These are phyloP conservation scores for Xylariaceae sp. DNA, from an alignment of 2,329 filamentous ascomycete species.

Conservation along the genomic window DNA sequence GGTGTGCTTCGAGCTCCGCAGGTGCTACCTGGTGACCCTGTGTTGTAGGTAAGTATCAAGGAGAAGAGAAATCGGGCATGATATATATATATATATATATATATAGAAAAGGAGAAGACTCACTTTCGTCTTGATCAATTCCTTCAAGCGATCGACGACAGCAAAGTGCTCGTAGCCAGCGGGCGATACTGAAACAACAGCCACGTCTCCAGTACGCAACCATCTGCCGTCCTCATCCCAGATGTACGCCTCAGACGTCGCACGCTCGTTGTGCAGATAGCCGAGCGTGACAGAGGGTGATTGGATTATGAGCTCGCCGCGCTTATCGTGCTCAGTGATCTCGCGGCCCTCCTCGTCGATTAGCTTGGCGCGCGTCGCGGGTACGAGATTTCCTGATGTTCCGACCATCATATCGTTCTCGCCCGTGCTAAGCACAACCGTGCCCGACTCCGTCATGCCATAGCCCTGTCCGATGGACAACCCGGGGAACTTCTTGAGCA, in stretches of 20 bases:
- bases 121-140: conserved; percentile 49
- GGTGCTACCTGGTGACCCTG: conserved; percentile 75
- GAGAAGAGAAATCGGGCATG: background rate
- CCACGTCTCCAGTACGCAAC: conserved; percentile 83
- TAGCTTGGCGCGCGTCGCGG: conserved; percentile 59
- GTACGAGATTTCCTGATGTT: conserved; percentile 65
- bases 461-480: conserved; percentile 63
- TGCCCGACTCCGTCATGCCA: conserved; percentile 73
- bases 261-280: conserved; percentile 81
- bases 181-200: conserved; percentile 58
- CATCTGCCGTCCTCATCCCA: conserved; percentile 62
- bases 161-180: conserved; percentile 73
- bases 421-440: conserved; percentile 58
- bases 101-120: background rate
- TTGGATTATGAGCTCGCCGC: conserved; percentile 76
- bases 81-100: too few relatives aligned
- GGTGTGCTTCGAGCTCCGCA: conserved; percentile 74
- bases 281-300: conserved; percentile 72
- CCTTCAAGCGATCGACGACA: conserved; percentile 67
- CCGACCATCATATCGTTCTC: conserved; percentile 63
- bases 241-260: conserved; percentile 73
- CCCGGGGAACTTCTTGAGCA: conserved; percentile 37
- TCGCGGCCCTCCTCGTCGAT: conserved; percentile 64
- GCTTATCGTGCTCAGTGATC: conserved; percentile 58
- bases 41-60: background rate